A percentile compares a stretch with the other conserved stretches of the same genome.
Conservation (phyloP, 306 rosid genomes). For the Prunus persica region Prunus_persica_NCBIv2 NC_034015.1:19230001-19230500, state of each 20-base stretch:
- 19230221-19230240: neutral
- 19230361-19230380: slow-evolving; percentile 43
- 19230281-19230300: slow-evolving; percentile 17
- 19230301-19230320: slow-evolving; percentile 1
- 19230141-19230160: neutral
- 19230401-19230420: slow-evolving; percentile 16
- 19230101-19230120: neutral
- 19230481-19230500: slow-evolving; percentile 57
- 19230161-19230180: neutral
- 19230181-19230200: neutral
- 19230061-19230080: neutral
- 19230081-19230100: slow-evolving; percentile 4
- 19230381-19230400: slow-evolving; percentile 20
- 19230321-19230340: slow-evolving; percentile 19
- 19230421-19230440: slow-evolving; percentile 12
- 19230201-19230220: neutral
- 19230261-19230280: neutral
- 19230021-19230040: slow-evolving; percentile 57
- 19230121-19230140: neutral
- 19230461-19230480: neutral
- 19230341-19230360: slow-evolving; percentile 15
- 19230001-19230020: slow-evolving; percentile 92
- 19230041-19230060: slow-evolving; percentile 6
- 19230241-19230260: neutral
- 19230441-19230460: neutral